Percentiles rank a stretch among this genome's conserved stretches.
These are phyloP conservation scores for Quercus rubra DNA, from an alignment of 306 rosid species.

Conservation along the genomic window DNA sequence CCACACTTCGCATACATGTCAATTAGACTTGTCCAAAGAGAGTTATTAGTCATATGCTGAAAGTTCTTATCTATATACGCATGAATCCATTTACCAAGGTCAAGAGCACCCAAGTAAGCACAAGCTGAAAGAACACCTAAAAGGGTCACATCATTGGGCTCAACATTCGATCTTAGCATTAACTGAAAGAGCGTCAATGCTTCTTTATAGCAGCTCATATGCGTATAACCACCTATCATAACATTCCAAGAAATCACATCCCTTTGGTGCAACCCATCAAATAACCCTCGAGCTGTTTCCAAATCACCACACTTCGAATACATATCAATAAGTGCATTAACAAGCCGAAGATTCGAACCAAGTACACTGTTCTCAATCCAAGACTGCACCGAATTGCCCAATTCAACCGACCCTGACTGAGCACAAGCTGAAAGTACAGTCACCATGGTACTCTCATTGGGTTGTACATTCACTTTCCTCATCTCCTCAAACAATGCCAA, in stretches of 20 bases:
- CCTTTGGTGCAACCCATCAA: conserved; percentile 51
- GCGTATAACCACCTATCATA: conserved; percentile 74
- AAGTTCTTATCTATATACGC: conserved; percentile 58
- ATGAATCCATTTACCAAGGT: conserved; percentile 91
- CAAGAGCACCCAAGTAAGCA: conserved; percentile 80
- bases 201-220: conserved; percentile 46
- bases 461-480: conserved; percentile 39
- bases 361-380: conserved; percentile 55
- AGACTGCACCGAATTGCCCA: conserved; percentile 58
- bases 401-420: conserved; percentile 42
- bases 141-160: conserved; percentile 85
- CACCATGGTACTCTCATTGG: conserved; percentile 61
- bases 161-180: conserved; percentile 53
- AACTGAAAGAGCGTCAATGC: conserved; percentile 56
- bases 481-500: conserved; percentile 50
- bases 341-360: conserved; percentile 49
- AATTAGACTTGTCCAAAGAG: conserved; percentile 68
- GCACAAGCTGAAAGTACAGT: conserved; percentile 70
- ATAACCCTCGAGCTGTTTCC: conserved; percentile 53
- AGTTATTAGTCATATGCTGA: conserved; percentile 29
- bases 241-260: conserved; percentile 87
- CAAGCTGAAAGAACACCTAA: conserved; percentile 72
- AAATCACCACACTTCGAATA: conserved; percentile 68
- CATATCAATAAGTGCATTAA: conserved; percentile 73
- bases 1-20: conserved; percentile 91